phyloP scores from a whole-genome alignment of 441 rosid species.

The Euphorbia schlechtendalii region DNA sequence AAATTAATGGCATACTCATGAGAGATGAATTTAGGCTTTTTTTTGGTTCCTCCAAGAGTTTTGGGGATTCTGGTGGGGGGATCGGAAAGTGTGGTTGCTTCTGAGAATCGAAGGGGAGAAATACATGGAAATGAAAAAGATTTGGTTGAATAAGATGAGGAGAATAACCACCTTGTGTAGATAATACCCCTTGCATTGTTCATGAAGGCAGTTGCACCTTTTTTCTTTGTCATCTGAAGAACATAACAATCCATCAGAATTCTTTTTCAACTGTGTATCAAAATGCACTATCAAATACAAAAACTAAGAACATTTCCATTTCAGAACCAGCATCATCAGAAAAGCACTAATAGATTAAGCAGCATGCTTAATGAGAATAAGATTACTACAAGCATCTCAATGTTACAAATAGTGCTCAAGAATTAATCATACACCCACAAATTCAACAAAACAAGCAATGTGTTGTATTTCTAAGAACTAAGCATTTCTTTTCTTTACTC shows the following conservation, averaged over 20 bases:
- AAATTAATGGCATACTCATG: conserved; percentile 52
- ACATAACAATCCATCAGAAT: conserved; percentile 2
- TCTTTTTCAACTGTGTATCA: background rate
- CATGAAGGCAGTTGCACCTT: conserved; percentile 18
- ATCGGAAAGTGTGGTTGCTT: conserved; percentile 23
- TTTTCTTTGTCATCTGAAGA: conserved; percentile 18
- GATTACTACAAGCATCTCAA: too few species aligned
- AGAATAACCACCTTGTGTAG: conserved; percentile 22
- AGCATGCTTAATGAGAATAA: too few species aligned
- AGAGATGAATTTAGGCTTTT: conserved; percentile 46
- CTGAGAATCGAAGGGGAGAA: conserved; percentile 39
- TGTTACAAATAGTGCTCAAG: too few species aligned
- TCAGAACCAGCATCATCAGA: background rate
- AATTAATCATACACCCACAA: too few species aligned
- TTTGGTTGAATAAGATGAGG: conserved; percentile 26
- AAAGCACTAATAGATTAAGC: background rate
- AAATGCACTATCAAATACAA: background rate
- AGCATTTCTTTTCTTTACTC: too few species aligned
- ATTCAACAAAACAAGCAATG: too few species aligned
- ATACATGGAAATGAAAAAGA: conserved; percentile 55
- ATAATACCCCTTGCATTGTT: conserved; percentile 11
- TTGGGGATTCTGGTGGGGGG: conserved; percentile 31
- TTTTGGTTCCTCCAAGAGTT: conserved; percentile 16
- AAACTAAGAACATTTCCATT: background rate
- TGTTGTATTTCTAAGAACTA: too few species aligned